Base-by-base conservation (phyloP, 768 basidiomycete species). In the Gautieria morchelliformis region DNA sequence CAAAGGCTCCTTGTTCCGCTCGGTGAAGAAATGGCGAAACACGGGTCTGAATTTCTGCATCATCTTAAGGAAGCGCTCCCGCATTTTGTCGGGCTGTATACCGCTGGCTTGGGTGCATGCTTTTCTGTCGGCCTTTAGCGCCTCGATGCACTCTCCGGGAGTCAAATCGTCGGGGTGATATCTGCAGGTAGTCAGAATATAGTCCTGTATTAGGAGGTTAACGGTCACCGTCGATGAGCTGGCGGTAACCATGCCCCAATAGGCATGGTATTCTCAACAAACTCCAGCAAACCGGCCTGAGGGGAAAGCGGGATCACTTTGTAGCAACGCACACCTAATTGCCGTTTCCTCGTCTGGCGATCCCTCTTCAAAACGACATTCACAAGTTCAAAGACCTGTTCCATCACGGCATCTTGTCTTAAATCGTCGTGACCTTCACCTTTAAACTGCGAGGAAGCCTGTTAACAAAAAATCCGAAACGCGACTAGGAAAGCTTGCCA, bases 321-420 rank as follows among this genome's bases (percentile, higher is more conserved):
- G 71, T 98, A 99, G 9, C 82, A 85, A 19, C 93, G 79, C 56
- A 96, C 82, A 42, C 74, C 73, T 22, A 99, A 74, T 41, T 81
- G 72, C 10, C 96, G 83, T 53, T 79, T 77, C 52, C 78, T 76
- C 0, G 93, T 93, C 63, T 89, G 83, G 33, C 83, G 76, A 67
- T 99, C 93, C 17, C 75, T 75, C 2, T 65, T 65, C 15, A 99
- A 77, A 1, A 97, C 78, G 9, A 78, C 70, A 61, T 98, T 97
- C 56, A 93, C 87, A 19, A 98, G 76, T 19, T 82, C 82, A 65
- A 99, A 99, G 2, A 96, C 92, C 70, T 99, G 96, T 65, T 97
- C 92, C 94, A 99, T 97, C 53, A 98, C 93, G 0, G 94, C 94
- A 66, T 99, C 96, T 70, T 99, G 96, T 41, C 96, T 84, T 47